Conservation (phyloP, 345 rosid genomes). For the Microcos paniculata region DNA sequence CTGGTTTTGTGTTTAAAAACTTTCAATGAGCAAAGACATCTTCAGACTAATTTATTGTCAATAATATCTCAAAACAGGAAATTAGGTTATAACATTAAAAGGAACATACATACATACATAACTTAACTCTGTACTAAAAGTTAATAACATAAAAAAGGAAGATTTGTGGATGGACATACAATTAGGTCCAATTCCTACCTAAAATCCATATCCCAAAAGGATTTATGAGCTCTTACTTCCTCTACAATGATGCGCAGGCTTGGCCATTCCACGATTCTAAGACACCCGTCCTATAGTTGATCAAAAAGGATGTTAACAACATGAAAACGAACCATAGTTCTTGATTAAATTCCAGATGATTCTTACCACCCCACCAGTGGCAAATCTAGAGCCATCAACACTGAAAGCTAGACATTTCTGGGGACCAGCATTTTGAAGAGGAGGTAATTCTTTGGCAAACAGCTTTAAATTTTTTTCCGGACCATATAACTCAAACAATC, state of each 20-base stretch:
- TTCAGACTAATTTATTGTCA: background rate
- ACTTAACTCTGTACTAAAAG: background rate
- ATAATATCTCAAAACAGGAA: background rate
- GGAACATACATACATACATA: background rate
- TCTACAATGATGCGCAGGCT: conserved; percentile 62
- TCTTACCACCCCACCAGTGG: conserved; percentile 87
- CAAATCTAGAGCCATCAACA: conserved; percentile 87
- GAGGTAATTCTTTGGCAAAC: conserved; percentile 52
- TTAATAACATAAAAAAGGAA: background rate
- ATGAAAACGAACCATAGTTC: background rate
- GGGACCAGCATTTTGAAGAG: conserved; percentile 64
- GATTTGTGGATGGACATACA: background rate
- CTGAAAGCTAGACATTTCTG: conserved; percentile 87
- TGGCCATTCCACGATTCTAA: conserved; percentile 91
- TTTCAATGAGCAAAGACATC: background rate
- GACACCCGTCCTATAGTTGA: conserved; percentile 74
- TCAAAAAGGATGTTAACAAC: conserved; percentile 17
- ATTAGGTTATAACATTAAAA: background rate
- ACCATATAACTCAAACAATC: conserved; percentile 68
- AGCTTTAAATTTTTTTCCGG: conserved; percentile 45
- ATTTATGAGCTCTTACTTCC: conserved; percentile 83
- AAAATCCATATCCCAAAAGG: conserved; percentile 80
- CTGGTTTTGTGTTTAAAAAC: background rate
- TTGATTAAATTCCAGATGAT: background rate
- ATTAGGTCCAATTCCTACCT: conserved; percentile 42